Base-by-base conservation (phyloP, 1,284 basidiomycete genomes). In the Ceratobasidium sp. region DNA sequence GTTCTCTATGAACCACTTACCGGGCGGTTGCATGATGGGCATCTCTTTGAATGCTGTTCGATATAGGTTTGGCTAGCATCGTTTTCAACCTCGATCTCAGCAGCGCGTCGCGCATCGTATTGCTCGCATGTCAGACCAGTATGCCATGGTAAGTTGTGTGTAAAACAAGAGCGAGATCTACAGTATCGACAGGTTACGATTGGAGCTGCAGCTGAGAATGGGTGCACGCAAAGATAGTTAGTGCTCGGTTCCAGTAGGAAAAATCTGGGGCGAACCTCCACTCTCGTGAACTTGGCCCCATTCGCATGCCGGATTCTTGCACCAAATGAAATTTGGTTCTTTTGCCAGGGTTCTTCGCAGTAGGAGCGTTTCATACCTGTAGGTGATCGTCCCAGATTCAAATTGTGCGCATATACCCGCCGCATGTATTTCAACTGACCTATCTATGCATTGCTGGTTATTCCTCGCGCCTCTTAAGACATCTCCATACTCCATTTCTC, bases 61-160 rank as follows among this genome's bases (percentile, higher is more conserved):
- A 52, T 52, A 25, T 25, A 52, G 5, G 20, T 25, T 31, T 52
- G 3, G 27, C 22, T 52, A 2, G 20, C 49, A 52, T 22, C 13
- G 6, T 64, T 20, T 34, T 32, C 32, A 29, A 34, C 20, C 38
- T 42, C 15, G 27, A 27, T 27, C 27, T 7, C 27, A 45, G 22
- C 20, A 10, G 6, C 29, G 29, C 42, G 25, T 35, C 25, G 10
- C 29, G 47, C 47, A 17, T 67, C 62, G 34, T 67, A 67, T 40
- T 67, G 47, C 8, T 7, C 49, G 34, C 62, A 67, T 1, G 62
- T 67, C 17, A 35, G 15, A 7, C 34, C 49, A 1, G 22, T 10
- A 43, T 67, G 62, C 62, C 60, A 64, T 1, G 62, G 62, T 20
- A 52, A 17, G n/a, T 53, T 32, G 49, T 67, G 62, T 32, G n/a